These are phyloP conservation scores for Cyclospora cayetanensis DNA, from an alignment of 169 alveolate species.

Conservation along the genomic window DNA sequence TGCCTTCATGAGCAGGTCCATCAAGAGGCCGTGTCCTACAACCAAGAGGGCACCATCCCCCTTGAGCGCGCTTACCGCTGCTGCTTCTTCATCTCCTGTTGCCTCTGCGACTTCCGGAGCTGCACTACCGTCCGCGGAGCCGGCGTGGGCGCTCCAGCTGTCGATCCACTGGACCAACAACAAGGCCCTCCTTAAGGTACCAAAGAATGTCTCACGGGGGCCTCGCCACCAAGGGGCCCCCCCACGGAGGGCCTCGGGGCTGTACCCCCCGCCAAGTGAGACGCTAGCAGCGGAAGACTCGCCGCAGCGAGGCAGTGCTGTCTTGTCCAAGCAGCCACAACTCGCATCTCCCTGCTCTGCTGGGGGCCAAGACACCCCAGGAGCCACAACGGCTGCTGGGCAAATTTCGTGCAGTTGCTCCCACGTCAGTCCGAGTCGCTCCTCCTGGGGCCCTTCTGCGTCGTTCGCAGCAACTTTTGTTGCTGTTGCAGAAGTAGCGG, in stretches of 20 bases:
- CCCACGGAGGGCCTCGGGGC: background rate
- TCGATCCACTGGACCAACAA: background rate
- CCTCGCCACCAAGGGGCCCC: slow-evolving; percentile 53
- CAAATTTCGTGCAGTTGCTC: slow-evolving; percentile 18
- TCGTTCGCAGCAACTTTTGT: background rate
- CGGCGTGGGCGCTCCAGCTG: background rate
- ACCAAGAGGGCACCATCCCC: slow-evolving; percentile 40
- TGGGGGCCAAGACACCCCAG: slow-evolving; percentile 17
- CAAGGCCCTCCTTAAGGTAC: background rate
- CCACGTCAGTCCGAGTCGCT: slow-evolving; percentile 41
- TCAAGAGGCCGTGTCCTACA: slow-evolving; percentile 20
- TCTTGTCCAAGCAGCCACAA: background rate
- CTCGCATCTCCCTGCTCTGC: background rate
- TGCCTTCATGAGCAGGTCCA: background rate
- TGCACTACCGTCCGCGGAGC: background rate
- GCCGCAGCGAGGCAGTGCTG: too few relatives aligned
- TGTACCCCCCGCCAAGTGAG: slow-evolving; percentile 16
- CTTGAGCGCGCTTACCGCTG: background rate
- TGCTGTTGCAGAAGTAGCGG: background rate
- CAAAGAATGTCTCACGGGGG: background rate
- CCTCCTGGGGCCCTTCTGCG: background rate
- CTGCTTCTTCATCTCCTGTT: background rate
- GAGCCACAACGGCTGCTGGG: slow-evolving; percentile 3
- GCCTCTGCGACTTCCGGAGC: slow-evolving; percentile 8
- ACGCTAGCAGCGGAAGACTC: background rate